Evolutionary conservation across 2,329 filamentous ascomycete genomes (phyloP).

Genomic region (Hymenoscyphus salicellus): DNA sequence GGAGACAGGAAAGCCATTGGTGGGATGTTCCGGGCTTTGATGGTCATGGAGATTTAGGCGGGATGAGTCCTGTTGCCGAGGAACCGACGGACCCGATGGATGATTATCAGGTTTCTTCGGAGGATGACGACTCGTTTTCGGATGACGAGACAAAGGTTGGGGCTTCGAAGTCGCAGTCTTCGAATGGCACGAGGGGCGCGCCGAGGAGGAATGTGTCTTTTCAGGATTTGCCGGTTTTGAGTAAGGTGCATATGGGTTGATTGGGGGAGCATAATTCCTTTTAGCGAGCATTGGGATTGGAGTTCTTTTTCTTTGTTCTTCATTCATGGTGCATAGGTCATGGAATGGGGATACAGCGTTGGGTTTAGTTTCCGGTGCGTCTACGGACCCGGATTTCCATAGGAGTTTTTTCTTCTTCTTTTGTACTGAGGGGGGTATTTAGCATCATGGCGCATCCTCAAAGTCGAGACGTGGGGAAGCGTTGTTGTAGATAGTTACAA

Average conservation of each 20-base stretch:
- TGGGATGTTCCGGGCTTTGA: slow-evolving; percentile 33
- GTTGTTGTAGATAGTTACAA: no score
- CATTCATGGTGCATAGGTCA: not conserved
- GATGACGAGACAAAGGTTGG: not conserved
- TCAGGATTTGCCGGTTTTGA: slow-evolving; percentile 4
- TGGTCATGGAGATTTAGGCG: slow-evolving; percentile 1
- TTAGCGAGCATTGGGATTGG: slow-evolving; percentile 20
- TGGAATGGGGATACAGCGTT: not conserved
- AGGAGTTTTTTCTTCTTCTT: not conserved
- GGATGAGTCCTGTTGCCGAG: slow-evolving; percentile 30
- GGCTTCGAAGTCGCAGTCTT: not conserved
- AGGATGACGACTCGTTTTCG: not conserved
- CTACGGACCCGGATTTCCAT: slow-evolving; percentile 26
- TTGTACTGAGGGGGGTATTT: not conserved
- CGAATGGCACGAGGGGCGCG: not conserved
- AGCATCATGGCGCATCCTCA: no score
- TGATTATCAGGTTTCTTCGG: slow-evolving; percentile 3
- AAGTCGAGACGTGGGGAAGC: no score
- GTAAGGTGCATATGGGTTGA: slow-evolving; percentile 2
- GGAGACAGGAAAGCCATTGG: slow-evolving; percentile 35
- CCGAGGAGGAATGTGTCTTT: not conserved
- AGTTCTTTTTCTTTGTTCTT: slow-evolving; percentile 2
- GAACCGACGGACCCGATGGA: slow-evolving; percentile 26
- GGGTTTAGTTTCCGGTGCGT: slow-evolving; percentile 20
- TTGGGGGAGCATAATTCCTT: slow-evolving; percentile 5